These are phyloP conservation scores for Pontederia paniculata DNA, from an alignment of 176 grass and related monocot genomes.

Conservation along the genomic window DNA sequence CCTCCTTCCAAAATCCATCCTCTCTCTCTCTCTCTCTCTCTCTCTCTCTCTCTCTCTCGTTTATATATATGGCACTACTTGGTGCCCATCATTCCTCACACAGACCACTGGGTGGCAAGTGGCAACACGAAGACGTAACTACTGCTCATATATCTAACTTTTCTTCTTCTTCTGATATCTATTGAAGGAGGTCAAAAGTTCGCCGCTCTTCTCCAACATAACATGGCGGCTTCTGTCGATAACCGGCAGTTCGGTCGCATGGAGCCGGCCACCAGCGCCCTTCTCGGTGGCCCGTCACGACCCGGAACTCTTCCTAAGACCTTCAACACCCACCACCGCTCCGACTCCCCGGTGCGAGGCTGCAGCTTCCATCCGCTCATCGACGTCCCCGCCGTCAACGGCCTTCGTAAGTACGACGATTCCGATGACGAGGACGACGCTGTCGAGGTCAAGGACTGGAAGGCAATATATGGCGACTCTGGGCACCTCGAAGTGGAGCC, in stretches of 20 bases:
- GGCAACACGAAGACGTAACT: too few relatives aligned
- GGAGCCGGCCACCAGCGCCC: neutral
- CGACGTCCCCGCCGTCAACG: neutral
- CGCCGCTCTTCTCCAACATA: neutral
- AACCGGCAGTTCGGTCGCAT: constrained; percentile 2
- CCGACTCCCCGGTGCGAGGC: neutral
- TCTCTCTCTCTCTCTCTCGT: too few relatives aligned
- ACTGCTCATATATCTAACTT: too few relatives aligned
- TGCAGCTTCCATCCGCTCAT: neutral
- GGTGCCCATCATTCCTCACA: too few relatives aligned
- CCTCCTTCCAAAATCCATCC: too few relatives aligned
- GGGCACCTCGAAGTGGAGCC: constrained; percentile 15
- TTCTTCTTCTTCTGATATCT: too few relatives aligned
- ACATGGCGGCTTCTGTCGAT: constrained; percentile 12
- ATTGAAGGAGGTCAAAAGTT: too few relatives aligned
- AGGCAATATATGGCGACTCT: neutral
- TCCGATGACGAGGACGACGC: constrained; percentile 23
- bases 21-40: too few relatives aligned
- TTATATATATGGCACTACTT: neutral
- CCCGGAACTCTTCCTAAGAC: neutral
- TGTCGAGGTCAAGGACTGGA: constrained; percentile 3
- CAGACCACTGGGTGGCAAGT: too few relatives aligned
- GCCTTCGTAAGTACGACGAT: neutral
- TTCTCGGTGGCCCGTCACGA: neutral
- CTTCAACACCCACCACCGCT: neutral